phyloP scores from a whole-genome alignment of 2,329 filamentous ascomycete genomes.

The Fusarium sp. region DNA sequence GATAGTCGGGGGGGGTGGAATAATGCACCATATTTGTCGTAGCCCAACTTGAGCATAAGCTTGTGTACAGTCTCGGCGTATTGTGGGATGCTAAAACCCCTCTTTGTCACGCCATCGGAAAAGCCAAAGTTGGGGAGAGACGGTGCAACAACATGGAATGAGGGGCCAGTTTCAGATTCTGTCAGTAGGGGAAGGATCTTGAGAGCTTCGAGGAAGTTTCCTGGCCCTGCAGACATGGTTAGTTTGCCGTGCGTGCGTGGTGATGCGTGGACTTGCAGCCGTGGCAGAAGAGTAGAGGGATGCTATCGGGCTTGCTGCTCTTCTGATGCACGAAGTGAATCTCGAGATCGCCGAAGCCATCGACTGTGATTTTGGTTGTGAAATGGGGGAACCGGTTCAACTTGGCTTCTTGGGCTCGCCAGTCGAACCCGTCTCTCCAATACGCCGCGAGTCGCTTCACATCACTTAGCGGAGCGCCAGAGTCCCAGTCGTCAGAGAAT shows the following conservation, averaged over 20 bases:
- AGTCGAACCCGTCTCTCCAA: constrained; percentile 64
- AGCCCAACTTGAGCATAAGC: constrained; percentile 74
- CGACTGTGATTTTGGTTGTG: constrained; percentile 59
- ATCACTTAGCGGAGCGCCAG: constrained; percentile 46
- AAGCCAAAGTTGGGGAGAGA: constrained; percentile 64
- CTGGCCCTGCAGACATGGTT: constrained; percentile 63
- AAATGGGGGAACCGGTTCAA: constrained; percentile 70
- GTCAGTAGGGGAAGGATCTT: constrained; percentile 66
- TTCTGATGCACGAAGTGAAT: constrained; percentile 72
- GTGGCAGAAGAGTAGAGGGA: constrained; percentile 74
- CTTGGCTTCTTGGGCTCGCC: constrained; percentile 65
- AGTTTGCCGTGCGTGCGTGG: constrained; percentile 37
- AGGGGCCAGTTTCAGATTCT: constrained; percentile 46
- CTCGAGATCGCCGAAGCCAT: constrained; percentile 66
- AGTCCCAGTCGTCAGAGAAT: constrained; percentile 48
- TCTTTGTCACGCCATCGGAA: constrained; percentile 44
- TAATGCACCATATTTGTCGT: constrained; percentile 47
- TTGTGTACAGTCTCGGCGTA: constrained; percentile 68
- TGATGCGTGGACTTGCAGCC: constrained; percentile 56
- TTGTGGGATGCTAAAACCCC: constrained; percentile 47
- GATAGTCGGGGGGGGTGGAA: rapidly evolving
- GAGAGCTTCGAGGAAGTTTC: constrained; percentile 71
- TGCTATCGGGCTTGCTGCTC: constrained; percentile 59
- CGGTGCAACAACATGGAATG: constrained; percentile 67
- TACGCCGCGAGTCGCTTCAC: constrained; percentile 49